phyloP scores from a whole-genome alignment of 2,329 filamentous ascomycete genomes.

The Trichothecium roseum region DNA sequence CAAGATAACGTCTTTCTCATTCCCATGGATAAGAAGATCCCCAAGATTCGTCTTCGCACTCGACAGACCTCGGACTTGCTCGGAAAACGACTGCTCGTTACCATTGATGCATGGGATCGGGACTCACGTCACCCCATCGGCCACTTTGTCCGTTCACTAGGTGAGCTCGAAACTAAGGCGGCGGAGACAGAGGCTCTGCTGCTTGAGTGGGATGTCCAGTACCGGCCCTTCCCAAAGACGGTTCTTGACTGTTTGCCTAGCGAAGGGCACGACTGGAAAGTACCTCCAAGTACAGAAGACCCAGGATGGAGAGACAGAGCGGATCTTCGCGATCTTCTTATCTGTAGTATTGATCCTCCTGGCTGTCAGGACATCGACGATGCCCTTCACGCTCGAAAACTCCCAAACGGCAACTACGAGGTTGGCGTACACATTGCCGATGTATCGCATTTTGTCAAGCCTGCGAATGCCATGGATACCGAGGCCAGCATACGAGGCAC shows the following conservation, averaged over 20 bases:
- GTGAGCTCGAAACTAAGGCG: conserved; percentile 92
- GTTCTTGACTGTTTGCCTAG: conserved; percentile 86
- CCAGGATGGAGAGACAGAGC: conserved; percentile 77
- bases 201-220: conserved; percentile 94
- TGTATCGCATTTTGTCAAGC: conserved; percentile 98
- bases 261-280: conserved; percentile 90
- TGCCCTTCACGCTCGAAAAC: conserved; percentile 72
- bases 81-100: conserved; percentile 84
- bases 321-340: conserved; percentile 75
- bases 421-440: conserved; percentile 98
- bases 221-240: conserved; percentile 90
- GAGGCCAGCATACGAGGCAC: conserved; percentile 92
- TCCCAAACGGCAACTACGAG: conserved; percentile 90
- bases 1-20: conserved; percentile 92
- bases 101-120: conserved; percentile 90
- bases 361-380: conserved; percentile 98
- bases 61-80: conserved; percentile 81
- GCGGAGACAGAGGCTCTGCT: conserved; percentile 87
- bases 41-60: conserved; percentile 89
- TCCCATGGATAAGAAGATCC: conserved; percentile 96
- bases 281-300: conserved; percentile 69
- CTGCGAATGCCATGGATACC: conserved; percentile 91
- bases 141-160: conserved; percentile 86
- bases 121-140: conserved; percentile 88
- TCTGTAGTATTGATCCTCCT: conserved; percentile 95